Evolutionary conservation across 805 yeast genomes (phyloP), one percentile per base, ranked within the genome.

Genomic region (Candida caryicola): DNA sequence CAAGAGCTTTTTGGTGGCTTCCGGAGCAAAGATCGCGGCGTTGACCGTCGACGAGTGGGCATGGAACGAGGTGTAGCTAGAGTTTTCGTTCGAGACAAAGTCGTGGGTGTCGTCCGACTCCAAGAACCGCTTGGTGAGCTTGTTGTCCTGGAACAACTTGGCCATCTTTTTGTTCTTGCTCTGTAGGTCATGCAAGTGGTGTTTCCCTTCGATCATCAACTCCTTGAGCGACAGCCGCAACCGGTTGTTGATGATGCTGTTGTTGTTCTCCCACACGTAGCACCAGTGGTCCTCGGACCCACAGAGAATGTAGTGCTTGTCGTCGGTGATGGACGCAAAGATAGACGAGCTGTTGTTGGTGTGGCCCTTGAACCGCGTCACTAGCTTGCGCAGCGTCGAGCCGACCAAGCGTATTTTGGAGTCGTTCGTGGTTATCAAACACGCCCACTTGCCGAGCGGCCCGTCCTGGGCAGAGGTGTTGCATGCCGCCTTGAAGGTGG

Each of bases 261-360:
- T 66, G 45, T 68, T 62, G 47, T 69, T 59, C 39, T 74, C 73
- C 98, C 98, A 91, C 9, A 86, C 64, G 53, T 89, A 90, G 10
- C 85, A 77, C 80, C 89, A 80, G 49, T 85, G 87, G 61, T 90
- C 93, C 55, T 90, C 96, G 9, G 95, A 84, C 0, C 95, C 95
- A 5, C 85, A 71, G 6, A 89, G 72, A 4, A 89, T 73, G 51
- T 76, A 77, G 9, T 62, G 52, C 36, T 69, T 62, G 49, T 80
- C 80, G 36, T 78, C 86, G 17, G 81, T 76, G 2, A 76, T 53
- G 0, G 76, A 60, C 0, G 96, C 96, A 9, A 70, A 69, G 35
- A 85, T 83, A 29, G 86, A 88, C 4, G 91, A 77, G 32, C 81
- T 76, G 37, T 73, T 74, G 57, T 87, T 88, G 23, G 77, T 73